Evolutionary conservation across 1,284 basidiomycete species (phyloP), one percentile per base, ranked within the genome.

Genomic region (Cryptococcus sp.): DNA sequence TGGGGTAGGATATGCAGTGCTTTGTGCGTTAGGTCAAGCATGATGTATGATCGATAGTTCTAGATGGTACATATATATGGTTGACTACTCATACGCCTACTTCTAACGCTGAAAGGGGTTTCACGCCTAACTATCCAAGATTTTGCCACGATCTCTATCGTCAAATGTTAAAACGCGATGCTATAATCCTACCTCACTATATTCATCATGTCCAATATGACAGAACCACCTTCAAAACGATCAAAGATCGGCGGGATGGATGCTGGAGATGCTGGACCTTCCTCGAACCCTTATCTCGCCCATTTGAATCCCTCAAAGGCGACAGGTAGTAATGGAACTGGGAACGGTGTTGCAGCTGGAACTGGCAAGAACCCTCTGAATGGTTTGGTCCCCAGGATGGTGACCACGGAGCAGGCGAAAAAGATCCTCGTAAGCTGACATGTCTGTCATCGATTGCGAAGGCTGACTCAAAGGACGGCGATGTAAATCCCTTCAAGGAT

Each of bases 401-500:
- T 92, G n/a, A 82, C 78, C 0, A 85, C 82, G 4, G 76, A 79
- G 4, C 84, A 91, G 76, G 88, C 86, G 21, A 81, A 83, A 54
- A 77, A 77, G 50, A 87, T 86, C 39, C 79, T 93, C 81, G 85
- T 87, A 64, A 58, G 83, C n/a, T n/a, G n/a, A n/a, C n/a, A n/a
- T n/a, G n/a, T n/a, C n/a, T n/a, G n/a, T n/a, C n/a, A n/a, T n/a
- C n/a, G n/a, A n/a, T n/a, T 68, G 32, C 18, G 1, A 25, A 22
- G 32, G 48, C 41, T 52, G 39, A 52, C 22, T n/a, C 7, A 18
- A 11, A 91, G 90, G 85, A 88, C 62, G 84, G 88, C 59, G 83
- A 89, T 45, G 63, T 85, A 48, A 98, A 98, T 69, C 89, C 93
- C 0, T 98, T 98, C 77, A 94, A 87, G 16, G 85, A 85, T 58